These are phyloP conservation scores for Dendrobium nobile DNA, from an alignment of 106 monocot genomes.

Conservation along the genomic window DNA sequence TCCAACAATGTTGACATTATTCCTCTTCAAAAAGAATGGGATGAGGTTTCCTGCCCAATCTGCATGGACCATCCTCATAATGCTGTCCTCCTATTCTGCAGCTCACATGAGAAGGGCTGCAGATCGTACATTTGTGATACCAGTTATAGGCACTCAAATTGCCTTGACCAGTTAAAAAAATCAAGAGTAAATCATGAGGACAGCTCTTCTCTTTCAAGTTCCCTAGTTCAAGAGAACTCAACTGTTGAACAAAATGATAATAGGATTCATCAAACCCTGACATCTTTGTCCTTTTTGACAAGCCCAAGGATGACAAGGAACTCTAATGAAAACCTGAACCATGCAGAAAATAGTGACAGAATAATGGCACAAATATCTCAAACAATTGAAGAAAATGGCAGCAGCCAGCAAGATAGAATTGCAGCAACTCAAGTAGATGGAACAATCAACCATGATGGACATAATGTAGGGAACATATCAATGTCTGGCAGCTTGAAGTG, in stretches of 20 bases:
- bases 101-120: constrained; percentile 73
- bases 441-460: neutral
- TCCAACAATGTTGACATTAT: constrained; percentile 13
- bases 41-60: constrained; percentile 68
- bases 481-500: constrained; percentile 36
- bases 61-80: constrained; percentile 96
- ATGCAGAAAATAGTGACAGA: neutral
- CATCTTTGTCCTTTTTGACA: constrained; percentile 1
- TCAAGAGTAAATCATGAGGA: constrained; percentile 8
- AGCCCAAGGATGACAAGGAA: constrained; percentile 10
- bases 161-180: constrained; percentile 67
- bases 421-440: neutral
- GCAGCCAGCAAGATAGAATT: too few species aligned
- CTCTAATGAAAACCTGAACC: neutral
- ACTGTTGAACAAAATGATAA: neutral
- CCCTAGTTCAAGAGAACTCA: neutral
- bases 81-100: constrained; percentile 69
- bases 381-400: neutral
- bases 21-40: constrained; percentile 62
- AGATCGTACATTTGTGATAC: constrained; percentile 84
- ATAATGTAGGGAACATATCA: too few species aligned
- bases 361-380: neutral
- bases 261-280: constrained; percentile 1
- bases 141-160: constrained; percentile 80
- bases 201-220: constrained; percentile 5